Evolutionary conservation across 306 rosid genomes (phyloP).

Genomic region (Fagus crenata): DNA sequence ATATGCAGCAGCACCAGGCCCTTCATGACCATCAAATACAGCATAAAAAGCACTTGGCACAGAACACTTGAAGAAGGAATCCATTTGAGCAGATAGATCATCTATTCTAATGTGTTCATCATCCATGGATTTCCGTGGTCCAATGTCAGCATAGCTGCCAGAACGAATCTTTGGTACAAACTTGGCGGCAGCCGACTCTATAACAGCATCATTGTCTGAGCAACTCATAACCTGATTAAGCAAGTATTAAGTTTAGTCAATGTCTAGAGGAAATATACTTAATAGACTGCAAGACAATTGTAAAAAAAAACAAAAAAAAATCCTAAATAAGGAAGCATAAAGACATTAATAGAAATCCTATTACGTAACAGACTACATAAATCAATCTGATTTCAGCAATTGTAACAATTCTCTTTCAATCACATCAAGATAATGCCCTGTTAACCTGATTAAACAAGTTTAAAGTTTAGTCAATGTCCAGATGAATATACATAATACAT

Average conservation of each 20-base stretch:
- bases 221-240: conserved; percentile 55
- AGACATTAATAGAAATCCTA: background rate
- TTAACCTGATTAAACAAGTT: background rate
- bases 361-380: background rate
- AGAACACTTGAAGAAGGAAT: conserved; percentile 49
- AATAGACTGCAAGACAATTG: background rate
- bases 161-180: conserved; percentile 69
- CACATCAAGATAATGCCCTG: background rate
- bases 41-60: conserved; percentile 79
- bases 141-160: conserved; percentile 76
- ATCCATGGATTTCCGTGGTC: conserved; percentile 73
- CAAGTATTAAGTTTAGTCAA: background rate
- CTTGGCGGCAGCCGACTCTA: conserved; percentile 45
- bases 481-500: background rate
- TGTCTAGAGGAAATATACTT: background rate
- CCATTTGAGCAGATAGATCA: conserved; percentile 68
- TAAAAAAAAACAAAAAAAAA: conserved; percentile 8
- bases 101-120: conserved; percentile 84
- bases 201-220: conserved; percentile 47
- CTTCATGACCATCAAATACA: conserved; percentile 92
- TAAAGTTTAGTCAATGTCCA: background rate
- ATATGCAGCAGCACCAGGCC: conserved; percentile 85
- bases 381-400: background rate
- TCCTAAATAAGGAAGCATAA: background rate
- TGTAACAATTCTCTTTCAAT: background rate